Percentiles rank a stretch among this genome's conserved stretches.
Conservation (phyloP, 2,329 filamentous ascomycete genomes). For the Erysiphe neolycopersici region DNA sequence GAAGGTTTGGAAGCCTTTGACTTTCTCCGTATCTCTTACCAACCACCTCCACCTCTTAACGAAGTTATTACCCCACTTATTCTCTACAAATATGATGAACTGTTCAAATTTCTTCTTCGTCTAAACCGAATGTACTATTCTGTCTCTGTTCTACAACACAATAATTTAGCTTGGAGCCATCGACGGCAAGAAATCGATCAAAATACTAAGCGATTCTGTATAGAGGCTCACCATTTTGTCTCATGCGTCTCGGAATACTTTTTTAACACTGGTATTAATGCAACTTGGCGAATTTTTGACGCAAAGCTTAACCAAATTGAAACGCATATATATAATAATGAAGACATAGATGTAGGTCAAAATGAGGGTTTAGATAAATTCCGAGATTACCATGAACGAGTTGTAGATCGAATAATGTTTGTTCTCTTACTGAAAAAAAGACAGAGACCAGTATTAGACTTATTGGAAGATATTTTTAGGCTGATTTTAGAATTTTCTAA, state of each 20-base stretch:
- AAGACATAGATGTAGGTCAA: constrained; percentile 16
- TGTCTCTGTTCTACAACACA: constrained; percentile 34
- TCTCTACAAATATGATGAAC: constrained; percentile 55
- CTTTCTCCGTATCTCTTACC: constrained; percentile 71
- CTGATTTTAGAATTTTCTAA: constrained; percentile 47
- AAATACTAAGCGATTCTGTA: constrained; percentile 27
- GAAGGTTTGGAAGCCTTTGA: constrained; percentile 72
- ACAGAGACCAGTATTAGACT: constrained; percentile 42
- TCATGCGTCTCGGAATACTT: constrained; percentile 48
- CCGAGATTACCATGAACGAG: constrained; percentile 40
- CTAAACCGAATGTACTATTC: constrained; percentile 57
- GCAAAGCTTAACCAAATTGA: constrained; percentile 37
- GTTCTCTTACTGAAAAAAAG: constrained; percentile 46
- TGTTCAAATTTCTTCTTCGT: constrained; percentile 59
- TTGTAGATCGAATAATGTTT: constrained; percentile 50
- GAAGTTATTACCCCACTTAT: constrained; percentile 44
- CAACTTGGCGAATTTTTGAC: constrained; percentile 48
- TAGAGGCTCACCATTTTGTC: constrained; percentile 61
- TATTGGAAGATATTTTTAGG: constrained; percentile 53
- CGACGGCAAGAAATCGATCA: constrained; percentile 6
- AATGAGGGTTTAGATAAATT: constrained; percentile 38
- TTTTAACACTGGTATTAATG: constrained; percentile 48
- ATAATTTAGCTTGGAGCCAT: constrained; percentile 19
- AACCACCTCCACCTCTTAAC: constrained; percentile 41
- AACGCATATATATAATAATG: constrained; percentile 21